Evolutionary conservation across 805 yeast species (phyloP).

Genomic region (Saccharomycopsis vini): DNA sequence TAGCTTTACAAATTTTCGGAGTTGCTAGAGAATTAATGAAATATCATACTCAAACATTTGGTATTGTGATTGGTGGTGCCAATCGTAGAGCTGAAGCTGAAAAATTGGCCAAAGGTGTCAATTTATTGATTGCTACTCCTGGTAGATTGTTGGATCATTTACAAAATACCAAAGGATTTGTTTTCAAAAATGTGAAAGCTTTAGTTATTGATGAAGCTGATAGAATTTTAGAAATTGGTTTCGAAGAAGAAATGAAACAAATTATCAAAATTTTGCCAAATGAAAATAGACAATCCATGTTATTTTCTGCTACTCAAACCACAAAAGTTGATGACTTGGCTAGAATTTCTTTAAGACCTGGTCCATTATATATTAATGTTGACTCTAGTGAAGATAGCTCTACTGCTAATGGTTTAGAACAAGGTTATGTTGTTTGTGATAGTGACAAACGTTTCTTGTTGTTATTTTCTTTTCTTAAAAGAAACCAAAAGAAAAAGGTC

Average conservation of each 20-base stretch:
- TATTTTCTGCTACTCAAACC: conserved; percentile 98
- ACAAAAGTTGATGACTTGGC: conserved; percentile 98
- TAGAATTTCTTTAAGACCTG: conserved; percentile 86
- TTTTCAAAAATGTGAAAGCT: conserved; percentile 90
- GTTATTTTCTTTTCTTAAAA: conserved; percentile 84
- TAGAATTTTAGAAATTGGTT: conserved; percentile 93
- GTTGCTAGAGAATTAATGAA: conserved; percentile 94
- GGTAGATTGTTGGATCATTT: conserved; percentile 94
- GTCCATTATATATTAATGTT: conserved; percentile 90
- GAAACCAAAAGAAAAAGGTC: conserved; percentile 83
- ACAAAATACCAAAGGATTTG: conserved; percentile 90
- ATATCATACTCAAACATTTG: conserved; percentile 85
- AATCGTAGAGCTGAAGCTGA: conserved; percentile 97
- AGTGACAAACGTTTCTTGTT: conserved; percentile 88
- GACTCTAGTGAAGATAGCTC: conserved; percentile 75
- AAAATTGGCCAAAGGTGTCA: conserved; percentile 88
- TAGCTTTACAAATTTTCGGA: conserved; percentile 95
- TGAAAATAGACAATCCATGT: conserved; percentile 90
- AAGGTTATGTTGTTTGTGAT: conserved; percentile 97
- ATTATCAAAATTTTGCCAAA: conserved; percentile 88
- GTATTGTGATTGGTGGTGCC: conserved; percentile 97
- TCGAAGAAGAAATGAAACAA: conserved; percentile 98
- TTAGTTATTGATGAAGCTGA: conserved; percentile 97
- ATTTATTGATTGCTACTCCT: conserved; percentile 90
- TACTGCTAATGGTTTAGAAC: conserved; percentile 95